Evolutionary conservation across 768 basidiomycete species (phyloP).

Genomic region (Leucocoprinus birnbaumii): DNA sequence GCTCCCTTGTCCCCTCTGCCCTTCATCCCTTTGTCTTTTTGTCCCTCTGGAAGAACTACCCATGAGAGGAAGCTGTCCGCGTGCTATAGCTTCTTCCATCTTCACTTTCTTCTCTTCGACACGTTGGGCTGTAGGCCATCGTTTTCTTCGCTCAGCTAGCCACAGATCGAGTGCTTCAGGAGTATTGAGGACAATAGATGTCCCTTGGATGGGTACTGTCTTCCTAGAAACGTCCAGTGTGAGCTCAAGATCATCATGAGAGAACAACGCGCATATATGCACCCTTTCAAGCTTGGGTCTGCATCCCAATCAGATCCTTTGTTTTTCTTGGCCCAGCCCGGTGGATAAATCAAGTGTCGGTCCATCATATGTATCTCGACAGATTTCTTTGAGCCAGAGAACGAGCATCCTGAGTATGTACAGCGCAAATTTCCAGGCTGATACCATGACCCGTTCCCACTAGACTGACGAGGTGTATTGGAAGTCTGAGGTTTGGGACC

Average conservation of each 20-base stretch:
- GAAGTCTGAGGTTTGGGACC: constrained; percentile 5
- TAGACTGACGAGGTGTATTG: neutral
- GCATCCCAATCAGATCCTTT: constrained; percentile 69
- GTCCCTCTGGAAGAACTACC: constrained; percentile 39
- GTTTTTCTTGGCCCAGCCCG: constrained; percentile 59
- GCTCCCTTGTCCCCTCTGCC: constrained; percentile 7
- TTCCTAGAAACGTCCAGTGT: constrained; percentile 42
- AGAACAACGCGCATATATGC: constrained; percentile 15
- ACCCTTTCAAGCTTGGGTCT: constrained; percentile 82
- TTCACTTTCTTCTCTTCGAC: constrained; percentile 82
- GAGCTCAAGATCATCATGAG: neutral
- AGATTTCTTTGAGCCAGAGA: constrained; percentile 64
- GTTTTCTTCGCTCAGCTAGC: constrained; percentile 85
- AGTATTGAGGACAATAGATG: constrained; percentile 70
- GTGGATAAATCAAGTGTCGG: constrained; percentile 80
- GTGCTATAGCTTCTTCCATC: constrained; percentile 71
- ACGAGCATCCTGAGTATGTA: constrained; percentile 60
- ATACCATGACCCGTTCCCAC: constrained; percentile 46
- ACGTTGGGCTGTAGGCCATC: constrained; percentile 72
- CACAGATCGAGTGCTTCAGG: constrained; percentile 82
- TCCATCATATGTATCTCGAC: constrained; percentile 88
- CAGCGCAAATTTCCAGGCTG: constrained; percentile 61
- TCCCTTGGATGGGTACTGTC: constrained; percentile 74
- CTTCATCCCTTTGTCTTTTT: constrained; percentile 31
- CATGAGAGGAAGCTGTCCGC: constrained; percentile 65